phyloP scores from a whole-genome alignment of 306 rosid genomes.

The Oemleria cerasiformis region DNA sequence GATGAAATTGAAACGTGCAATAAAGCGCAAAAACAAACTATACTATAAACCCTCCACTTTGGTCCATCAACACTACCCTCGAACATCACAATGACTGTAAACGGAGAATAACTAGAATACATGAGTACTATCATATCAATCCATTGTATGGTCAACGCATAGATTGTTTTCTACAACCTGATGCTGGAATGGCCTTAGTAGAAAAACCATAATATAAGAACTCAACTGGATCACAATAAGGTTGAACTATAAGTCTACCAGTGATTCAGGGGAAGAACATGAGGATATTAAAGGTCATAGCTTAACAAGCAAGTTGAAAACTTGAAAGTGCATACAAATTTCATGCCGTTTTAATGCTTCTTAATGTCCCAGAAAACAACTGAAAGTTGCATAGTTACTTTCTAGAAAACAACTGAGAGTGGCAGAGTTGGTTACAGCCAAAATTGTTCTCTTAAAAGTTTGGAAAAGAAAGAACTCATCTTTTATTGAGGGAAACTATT shows the following conservation, averaged over 20 bases:
- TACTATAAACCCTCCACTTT: background rate
- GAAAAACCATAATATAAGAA: background rate
- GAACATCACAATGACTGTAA: background rate
- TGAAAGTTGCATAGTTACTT: background rate
- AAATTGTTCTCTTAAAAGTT: background rate
- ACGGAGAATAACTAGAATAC: background rate
- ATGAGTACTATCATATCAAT: background rate
- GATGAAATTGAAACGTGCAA: background rate
- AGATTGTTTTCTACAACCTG: background rate
- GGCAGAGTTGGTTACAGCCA: background rate
- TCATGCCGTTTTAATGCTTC: conserved; percentile 1
- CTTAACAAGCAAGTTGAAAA: background rate
- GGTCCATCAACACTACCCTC: background rate
- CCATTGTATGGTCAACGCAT: background rate
- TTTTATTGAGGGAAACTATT: background rate
- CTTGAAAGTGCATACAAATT: background rate
- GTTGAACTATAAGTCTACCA: background rate
- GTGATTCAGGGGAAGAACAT: background rate
- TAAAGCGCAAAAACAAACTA: background rate
- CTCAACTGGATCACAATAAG: background rate
- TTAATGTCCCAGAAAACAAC: background rate
- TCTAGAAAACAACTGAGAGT: background rate
- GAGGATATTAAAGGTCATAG: background rate
- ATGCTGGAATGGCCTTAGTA: background rate
- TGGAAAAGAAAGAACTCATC: background rate